A percentile compares a stretch with the other conserved stretches of the same genome.
phyloP scores from a whole-genome alignment of 2,329 filamentous ascomycete species.

The Clonostachys solani region DNA sequence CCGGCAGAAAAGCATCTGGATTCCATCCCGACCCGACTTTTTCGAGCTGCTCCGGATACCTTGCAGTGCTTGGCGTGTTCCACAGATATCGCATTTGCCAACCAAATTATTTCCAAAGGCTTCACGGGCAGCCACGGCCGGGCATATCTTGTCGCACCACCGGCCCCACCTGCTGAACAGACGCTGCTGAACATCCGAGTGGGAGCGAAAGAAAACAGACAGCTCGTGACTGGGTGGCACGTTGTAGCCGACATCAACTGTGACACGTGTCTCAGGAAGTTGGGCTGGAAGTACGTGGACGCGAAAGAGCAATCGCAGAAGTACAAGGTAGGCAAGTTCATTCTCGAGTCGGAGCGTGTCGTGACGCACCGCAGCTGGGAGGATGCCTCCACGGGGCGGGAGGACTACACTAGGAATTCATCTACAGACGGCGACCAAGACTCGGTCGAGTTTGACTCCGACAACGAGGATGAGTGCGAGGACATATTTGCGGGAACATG shows the following conservation, averaged over 20 bases:
- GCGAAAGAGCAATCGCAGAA: slow-evolving; percentile 54
- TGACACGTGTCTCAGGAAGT: slow-evolving; percentile 45
- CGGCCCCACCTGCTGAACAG: slow-evolving; percentile 10
- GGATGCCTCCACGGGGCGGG: slow-evolving; percentile 8
- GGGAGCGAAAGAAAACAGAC: slow-evolving; percentile 48
- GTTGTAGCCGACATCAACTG: slow-evolving; percentile 62
- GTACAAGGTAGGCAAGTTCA: slow-evolving; percentile 68
- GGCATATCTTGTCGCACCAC: slow-evolving; percentile 52
- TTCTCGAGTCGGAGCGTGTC: slow-evolving; percentile 58
- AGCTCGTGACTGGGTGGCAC: slow-evolving; percentile 59
- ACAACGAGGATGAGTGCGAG: slow-evolving; percentile 63
- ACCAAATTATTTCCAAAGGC: slow-evolving; percentile 61
- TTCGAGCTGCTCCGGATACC: slow-evolving; percentile 44
- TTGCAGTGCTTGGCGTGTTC: slow-evolving; percentile 56
- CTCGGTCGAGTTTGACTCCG: slow-evolving; percentile 52
- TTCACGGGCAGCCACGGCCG: slow-evolving; percentile 64
- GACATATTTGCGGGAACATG: slow-evolving; percentile 60
- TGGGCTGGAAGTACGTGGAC: slow-evolving; percentile 68
- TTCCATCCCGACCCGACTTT: slow-evolving; percentile 20
- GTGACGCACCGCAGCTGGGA: slow-evolving; percentile 49
- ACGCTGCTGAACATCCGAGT: slow-evolving; percentile 50
- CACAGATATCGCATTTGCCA: slow-evolving; percentile 54
- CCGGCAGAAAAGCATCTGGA: slow-evolving; percentile 11
- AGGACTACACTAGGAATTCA: slow-evolving; percentile 1
- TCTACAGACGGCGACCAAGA: slow-evolving; percentile 8